Percentiles rank a stretch among this genome's conserved stretches.
These are phyloP conservation scores for Phylloporus scabripes DNA, from an alignment of 768 basidiomycete species.

Conservation along the genomic window DNA sequence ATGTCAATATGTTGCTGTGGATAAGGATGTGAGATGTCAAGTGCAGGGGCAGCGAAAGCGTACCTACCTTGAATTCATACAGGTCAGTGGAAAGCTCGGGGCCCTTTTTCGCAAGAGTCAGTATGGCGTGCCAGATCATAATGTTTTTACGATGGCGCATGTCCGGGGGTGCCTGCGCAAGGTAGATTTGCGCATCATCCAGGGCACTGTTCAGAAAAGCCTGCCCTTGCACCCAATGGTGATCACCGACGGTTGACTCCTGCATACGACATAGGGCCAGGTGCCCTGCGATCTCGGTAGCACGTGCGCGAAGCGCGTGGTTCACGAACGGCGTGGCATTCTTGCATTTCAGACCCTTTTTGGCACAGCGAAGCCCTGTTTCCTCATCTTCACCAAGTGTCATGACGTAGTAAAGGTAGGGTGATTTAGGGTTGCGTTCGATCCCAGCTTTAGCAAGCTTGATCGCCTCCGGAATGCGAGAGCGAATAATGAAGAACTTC, in stretches of 20 bases:
- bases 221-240: constrained; percentile 52
- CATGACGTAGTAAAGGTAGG: constrained; percentile 61
- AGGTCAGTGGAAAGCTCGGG: neutral
- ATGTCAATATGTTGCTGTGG: too few relatives aligned
- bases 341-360: constrained; percentile 60
- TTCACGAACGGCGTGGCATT: constrained; percentile 50
- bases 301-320: constrained; percentile 54
- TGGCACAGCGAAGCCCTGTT: constrained; percentile 51
- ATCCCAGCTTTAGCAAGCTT: constrained; percentile 40
- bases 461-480: constrained; percentile 43
- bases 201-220: constrained; percentile 55
- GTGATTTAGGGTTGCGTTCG: constrained; percentile 47
- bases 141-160: constrained; percentile 54
- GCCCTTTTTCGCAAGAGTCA: neutral
- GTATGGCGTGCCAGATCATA: constrained; percentile 38
- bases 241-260: constrained; percentile 33
- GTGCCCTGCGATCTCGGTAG: constrained; percentile 53
- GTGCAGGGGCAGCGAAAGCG: too few relatives aligned
- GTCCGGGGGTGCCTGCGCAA: constrained; percentile 53
- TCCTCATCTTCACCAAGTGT: constrained; percentile 43
- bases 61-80: constrained; percentile 13
- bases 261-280: constrained; percentile 46
- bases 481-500: constrained; percentile 48
- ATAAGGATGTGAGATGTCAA: too few relatives aligned
- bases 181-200: constrained; percentile 53